A percentile compares a stretch with the other conserved stretches of the same genome.
Evolutionary conservation across 1,139 yeast species (phyloP).

Genomic region (Diutina ranongensis): DNA sequence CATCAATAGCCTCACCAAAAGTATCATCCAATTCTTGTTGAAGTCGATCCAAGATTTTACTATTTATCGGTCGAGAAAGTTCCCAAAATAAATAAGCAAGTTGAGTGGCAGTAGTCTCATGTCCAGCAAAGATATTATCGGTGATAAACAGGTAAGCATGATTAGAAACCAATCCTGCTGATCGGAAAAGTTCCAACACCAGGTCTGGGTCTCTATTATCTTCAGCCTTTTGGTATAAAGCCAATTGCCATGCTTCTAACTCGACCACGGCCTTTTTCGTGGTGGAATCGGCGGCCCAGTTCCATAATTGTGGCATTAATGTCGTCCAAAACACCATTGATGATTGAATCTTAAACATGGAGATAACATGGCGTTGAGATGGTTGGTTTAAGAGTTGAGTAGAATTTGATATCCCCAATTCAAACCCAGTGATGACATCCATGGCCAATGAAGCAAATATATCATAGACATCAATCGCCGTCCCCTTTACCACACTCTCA

Average conservation of each 20-base stretch:
- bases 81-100: conserved; percentile 50
- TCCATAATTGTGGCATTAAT: conserved; percentile 43
- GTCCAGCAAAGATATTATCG: conserved; percentile 51
- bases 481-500: not conserved
- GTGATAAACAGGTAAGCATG: conserved; percentile 30
- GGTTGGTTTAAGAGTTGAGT: conserved; percentile 29
- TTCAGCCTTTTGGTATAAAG: conserved; percentile 29
- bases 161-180: conserved; percentile 20
- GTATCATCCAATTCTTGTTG: conserved; percentile 25
- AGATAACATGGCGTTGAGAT: conserved; percentile 30
- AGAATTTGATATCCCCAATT: conserved; percentile 40
- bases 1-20: not conserved
- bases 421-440: conserved; percentile 56
- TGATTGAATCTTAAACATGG: conserved; percentile 41
- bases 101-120: conserved; percentile 65
- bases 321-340: conserved; percentile 67
- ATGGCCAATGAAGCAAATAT: conserved; percentile 61
- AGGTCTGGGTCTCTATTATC: conserved; percentile 15
- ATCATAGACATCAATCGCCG: conserved; percentile 40
- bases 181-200: conserved; percentile 21
- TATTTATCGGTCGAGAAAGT: conserved; percentile 39
- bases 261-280: conserved; percentile 26
- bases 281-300: conserved; percentile 32
- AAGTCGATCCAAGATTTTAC: conserved; percentile 29
- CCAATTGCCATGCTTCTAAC: conserved; percentile 41